phyloP scores from a whole-genome alignment of 2,329 filamentous ascomycete genomes.

The Calonectria pteridis region DNA sequence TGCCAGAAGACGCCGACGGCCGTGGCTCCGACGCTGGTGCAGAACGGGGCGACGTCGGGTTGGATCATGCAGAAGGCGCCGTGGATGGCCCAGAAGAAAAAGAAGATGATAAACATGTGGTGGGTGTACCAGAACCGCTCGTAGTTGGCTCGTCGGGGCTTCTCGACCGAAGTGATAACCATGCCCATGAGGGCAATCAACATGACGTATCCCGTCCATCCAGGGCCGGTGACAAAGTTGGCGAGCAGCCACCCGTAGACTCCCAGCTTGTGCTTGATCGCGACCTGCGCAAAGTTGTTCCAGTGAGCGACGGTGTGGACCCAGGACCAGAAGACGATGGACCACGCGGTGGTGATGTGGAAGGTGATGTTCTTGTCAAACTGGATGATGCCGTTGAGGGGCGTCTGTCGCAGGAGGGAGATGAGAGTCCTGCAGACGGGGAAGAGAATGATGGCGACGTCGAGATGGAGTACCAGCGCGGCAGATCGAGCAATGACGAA shows the following conservation, averaged over 20 bases:
- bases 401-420: constrained; percentile 83
- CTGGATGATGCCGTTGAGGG: constrained; percentile 87
- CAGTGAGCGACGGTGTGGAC: constrained; percentile 88
- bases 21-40: constrained; percentile 73
- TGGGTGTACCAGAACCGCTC: constrained; percentile 94
- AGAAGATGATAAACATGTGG: constrained; percentile 89
- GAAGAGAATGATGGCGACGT: constrained; percentile 83
- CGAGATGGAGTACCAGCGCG: constrained; percentile 83
- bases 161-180: constrained; percentile 82
- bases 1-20: constrained; percentile 87
- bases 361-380: constrained; percentile 93
- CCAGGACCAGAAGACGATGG: constrained; percentile 90
- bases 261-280: constrained; percentile 80
- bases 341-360: constrained; percentile 88
- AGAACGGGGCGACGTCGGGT: constrained; percentile 84
- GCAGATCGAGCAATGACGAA: constrained; percentile 83
- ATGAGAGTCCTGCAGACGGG: constrained; percentile 89
- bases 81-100: constrained; percentile 92
- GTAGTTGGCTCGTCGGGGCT: constrained; percentile 83
- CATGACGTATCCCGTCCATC: constrained; percentile 91
- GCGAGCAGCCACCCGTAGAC: constrained; percentile 82
- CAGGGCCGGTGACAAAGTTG: constrained; percentile 83
- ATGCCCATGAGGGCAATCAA: constrained; percentile 82
- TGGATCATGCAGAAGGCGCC: constrained; percentile 93
- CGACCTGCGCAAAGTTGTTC: constrained; percentile 86